Percentiles rank a stretch among this genome's conserved stretches.
Evolutionary conservation across 2,329 filamentous ascomycete species (phyloP).

Genomic region (Pseudocercospora pini-densiflorae): DNA sequence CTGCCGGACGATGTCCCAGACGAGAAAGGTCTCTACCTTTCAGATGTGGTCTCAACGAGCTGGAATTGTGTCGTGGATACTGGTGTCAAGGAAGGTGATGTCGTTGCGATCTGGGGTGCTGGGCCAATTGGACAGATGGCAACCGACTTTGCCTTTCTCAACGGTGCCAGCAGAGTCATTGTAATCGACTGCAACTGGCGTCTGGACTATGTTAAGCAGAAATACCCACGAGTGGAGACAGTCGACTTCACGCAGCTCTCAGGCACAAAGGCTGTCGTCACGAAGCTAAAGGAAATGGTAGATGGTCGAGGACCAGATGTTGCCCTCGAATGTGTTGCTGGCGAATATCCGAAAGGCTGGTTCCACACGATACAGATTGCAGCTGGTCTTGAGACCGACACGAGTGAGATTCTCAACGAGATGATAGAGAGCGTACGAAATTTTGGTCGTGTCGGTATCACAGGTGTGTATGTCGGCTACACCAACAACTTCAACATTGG

Average conservation of each 20-base stretch:
- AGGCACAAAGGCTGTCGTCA: conserved; percentile 67
- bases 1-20: conserved; percentile 81
- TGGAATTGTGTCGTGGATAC: conserved; percentile 87
- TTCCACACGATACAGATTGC: conserved; percentile 63
- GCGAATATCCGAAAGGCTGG: conserved; percentile 67
- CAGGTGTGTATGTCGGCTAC: conserved; percentile 69
- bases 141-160: conserved; percentile 68
- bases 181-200: conserved; percentile 77
- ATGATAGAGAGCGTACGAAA: conserved; percentile 76
- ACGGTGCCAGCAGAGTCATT: conserved; percentile 76
- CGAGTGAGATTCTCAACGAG: conserved; percentile 78
- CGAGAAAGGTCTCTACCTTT: conserved; percentile 81
- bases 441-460: conserved; percentile 76
- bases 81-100: conserved; percentile 74
- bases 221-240: conserved; percentile 68
- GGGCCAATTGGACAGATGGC: conserved; percentile 84
- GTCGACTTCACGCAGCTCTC: conserved; percentile 71
- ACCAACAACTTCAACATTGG: conserved; percentile 86
- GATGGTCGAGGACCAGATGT: conserved; percentile 73
- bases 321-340: conserved; percentile 69
- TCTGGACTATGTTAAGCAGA: conserved; percentile 68
- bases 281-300: conserved; percentile 73
- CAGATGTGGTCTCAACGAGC: conserved; percentile 77
- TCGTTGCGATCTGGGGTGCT: conserved; percentile 84
- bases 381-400: conserved; percentile 79